Evolutionary conservation across 768 basidiomycete species (phyloP).

Genomic region (Amanita rubescens): DNA sequence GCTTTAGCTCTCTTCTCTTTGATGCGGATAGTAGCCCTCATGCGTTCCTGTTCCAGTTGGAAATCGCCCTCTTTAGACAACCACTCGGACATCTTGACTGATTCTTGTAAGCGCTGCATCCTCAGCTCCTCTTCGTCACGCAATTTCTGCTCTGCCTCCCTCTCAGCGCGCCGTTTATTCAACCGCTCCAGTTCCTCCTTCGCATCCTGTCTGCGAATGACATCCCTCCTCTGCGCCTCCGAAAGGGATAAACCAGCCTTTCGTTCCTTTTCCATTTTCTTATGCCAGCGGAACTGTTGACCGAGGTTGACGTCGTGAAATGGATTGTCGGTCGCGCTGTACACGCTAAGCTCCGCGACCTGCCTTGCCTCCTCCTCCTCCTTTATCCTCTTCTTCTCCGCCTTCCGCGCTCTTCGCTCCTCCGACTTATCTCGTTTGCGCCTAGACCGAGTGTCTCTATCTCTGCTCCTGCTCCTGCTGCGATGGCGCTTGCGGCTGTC

Average conservation of each 20-base stretch:
- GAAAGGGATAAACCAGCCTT: constrained; percentile 76
- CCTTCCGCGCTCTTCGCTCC: constrained; percentile 77
- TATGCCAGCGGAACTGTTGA: constrained; percentile 98
- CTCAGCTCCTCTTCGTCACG: constrained; percentile 90
- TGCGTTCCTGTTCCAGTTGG: constrained; percentile 89
- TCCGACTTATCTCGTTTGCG: constrained; percentile 84
- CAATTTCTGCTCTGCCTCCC: constrained; percentile 82
- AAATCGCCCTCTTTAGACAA: constrained; percentile 95
- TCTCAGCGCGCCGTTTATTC: constrained; percentile 83
- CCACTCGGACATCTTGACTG: constrained; percentile 98
- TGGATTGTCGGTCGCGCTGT: constrained; percentile 95
- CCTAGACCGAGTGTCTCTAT: constrained; percentile 35
- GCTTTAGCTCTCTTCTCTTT: constrained; percentile 97
- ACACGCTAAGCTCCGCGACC: constrained; percentile 91
- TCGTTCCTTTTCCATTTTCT: constrained; percentile 94
- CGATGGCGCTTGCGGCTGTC: constrained; percentile 25
- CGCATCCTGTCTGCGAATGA: constrained; percentile 76
- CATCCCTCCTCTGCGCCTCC: constrained; percentile 77
- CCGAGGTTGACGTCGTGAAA: constrained; percentile 97
- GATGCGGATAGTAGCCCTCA: constrained; percentile 87
- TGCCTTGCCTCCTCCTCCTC: constrained; percentile 89
- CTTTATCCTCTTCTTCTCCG: constrained; percentile 75
- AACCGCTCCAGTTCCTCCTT: constrained; percentile 92
- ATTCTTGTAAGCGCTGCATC: constrained; percentile 86
- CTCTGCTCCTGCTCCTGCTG: constrained; percentile 23